Evolutionary conservation across 2,329 filamentous ascomycete genomes (phyloP), one percentile per base, ranked within the genome.

Genomic region (Xylaria digitata): DNA sequence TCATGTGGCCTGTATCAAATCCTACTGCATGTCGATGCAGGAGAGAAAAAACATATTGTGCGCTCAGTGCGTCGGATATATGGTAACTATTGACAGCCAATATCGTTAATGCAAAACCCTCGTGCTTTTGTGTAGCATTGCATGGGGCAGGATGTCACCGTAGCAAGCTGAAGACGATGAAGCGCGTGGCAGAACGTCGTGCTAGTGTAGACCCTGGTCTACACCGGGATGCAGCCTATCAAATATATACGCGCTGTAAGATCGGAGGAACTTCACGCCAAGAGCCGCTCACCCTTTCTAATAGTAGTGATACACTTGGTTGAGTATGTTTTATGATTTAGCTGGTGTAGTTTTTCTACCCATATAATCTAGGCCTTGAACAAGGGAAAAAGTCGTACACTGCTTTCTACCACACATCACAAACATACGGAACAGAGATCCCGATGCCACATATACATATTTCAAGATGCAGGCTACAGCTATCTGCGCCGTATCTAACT

Each of bases 111-210:
- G 53, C 57, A 21, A 56, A 61, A 67, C 43, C 26, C 64, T 67
- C 57, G 65, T 65, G 67, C 67, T 26, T 67, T 67, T 46, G 55
- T 32, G 65, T 67, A 8, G 61, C 49, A 66, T 70, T 42, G 63
- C 61, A 63, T 62, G 48, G 40, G 48, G 58, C 30, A 49, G 52
- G 53, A 70, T 70, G 65, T 23, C 26, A 70, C 65, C 40, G 66
- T 70, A 52, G 66, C 63, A 70, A 70, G 68, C 68, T 70, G 68
- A 70, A 68, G 66, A 50, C 43, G 63, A 69, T 55, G 66, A 70
- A 67, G 68, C 68, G 54, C 68, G 68, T 70, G 68, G 68, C 52
- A 70, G 50, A 61, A 61, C 40, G 56, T 66, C 52, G 53, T 54
- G 34, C 53, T 62, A 30, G 32, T 59, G 34, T 61, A 46, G 37